These are phyloP conservation scores for Boletus rubescentipes DNA, from an alignment of 768 basidiomycete species.

Conservation along the genomic window DNA sequence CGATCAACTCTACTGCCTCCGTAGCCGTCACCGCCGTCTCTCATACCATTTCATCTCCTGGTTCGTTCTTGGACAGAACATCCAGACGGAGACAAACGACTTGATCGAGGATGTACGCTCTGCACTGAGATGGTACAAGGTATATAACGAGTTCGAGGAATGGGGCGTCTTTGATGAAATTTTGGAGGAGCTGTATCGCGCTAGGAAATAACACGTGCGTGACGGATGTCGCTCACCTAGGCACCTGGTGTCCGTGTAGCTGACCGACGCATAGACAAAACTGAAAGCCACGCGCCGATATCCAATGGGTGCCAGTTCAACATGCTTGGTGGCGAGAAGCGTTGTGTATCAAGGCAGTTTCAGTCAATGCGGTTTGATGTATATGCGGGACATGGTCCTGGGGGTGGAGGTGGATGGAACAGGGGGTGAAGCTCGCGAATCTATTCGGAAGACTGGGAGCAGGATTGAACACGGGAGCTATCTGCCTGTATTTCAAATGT, in stretches of 20 bases:
- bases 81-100: slow-evolving; percentile 93
- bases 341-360: slow-evolving; percentile 23
- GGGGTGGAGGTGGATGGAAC: slow-evolving; percentile 4
- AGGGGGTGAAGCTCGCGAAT: slow-evolving; percentile 5
- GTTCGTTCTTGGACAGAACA: slow-evolving; percentile 89
- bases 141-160: slow-evolving; percentile 73
- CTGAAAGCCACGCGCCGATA: slow-evolving; percentile 48
- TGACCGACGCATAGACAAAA: slow-evolving; percentile 36
- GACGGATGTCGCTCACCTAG: not conserved
- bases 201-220: slow-evolving; percentile 72
- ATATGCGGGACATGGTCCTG: not conserved
- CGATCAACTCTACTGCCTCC: slow-evolving; percentile 94
- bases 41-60: slow-evolving; percentile 92
- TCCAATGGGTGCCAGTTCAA: slow-evolving; percentile 27
- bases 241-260: not conserved
- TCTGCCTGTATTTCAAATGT: slow-evolving; percentile 8
- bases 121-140: slow-evolving; percentile 82
- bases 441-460: not conserved
- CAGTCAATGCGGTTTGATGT: slow-evolving; percentile 21
- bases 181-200: slow-evolving; percentile 80
- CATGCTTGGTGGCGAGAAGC: slow-evolving; percentile 28
- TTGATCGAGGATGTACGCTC: slow-evolving; percentile 96
- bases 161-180: slow-evolving; percentile 81
- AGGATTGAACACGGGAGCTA: not conserved
- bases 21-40: slow-evolving; percentile 77